Evolutionary conservation across 1,284 basidiomycete species (phyloP).

Genomic region (Sanghuangporus baumii): DNA sequence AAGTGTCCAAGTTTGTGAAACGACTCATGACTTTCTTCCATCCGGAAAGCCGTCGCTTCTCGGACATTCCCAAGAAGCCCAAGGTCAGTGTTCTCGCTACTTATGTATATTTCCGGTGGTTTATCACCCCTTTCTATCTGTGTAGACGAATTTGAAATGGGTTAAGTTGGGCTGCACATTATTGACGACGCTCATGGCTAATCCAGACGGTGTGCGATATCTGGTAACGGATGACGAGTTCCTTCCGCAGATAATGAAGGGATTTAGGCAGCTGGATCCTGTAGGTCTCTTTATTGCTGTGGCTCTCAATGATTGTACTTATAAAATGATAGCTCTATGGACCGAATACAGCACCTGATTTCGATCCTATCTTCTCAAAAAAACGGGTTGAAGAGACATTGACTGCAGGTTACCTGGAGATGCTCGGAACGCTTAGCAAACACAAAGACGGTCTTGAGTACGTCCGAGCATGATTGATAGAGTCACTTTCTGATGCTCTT

Average conservation of each 20-base stretch:
- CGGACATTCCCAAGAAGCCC: constrained; percentile 63
- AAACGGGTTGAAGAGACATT: constrained; percentile 79
- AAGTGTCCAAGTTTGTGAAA: constrained; percentile 83
- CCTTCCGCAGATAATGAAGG: constrained; percentile 79
- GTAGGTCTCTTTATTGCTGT: constrained; percentile 33
- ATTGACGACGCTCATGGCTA: constrained; percentile 79
- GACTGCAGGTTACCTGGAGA: constrained; percentile 91
- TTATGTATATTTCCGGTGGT: not conserved
- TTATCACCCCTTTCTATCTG: constrained; percentile 27
- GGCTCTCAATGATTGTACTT: not conserved
- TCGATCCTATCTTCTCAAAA: constrained; percentile 84
- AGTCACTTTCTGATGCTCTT: not conserved
- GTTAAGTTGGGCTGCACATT: constrained; percentile 81
- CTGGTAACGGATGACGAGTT: constrained; percentile 82
- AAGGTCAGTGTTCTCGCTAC: constrained; percentile 40
- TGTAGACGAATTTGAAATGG: constrained; percentile 70
- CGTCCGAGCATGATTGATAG: constrained; percentile 27
- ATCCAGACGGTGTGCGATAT: constrained; percentile 79
- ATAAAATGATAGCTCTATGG: constrained; percentile 51
- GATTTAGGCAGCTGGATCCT: constrained; percentile 90
- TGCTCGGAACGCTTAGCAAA: constrained; percentile 89
- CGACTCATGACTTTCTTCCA: constrained; percentile 91
- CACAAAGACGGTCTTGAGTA: constrained; percentile 86
- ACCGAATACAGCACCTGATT: constrained; percentile 38
- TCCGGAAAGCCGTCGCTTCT: constrained; percentile 73